Percentiles rank a stretch among this genome's conserved stretches.
These are phyloP conservation scores for Corylus avellana DNA, from an alignment of 306 rosid species.

Conservation along the genomic window DNA sequence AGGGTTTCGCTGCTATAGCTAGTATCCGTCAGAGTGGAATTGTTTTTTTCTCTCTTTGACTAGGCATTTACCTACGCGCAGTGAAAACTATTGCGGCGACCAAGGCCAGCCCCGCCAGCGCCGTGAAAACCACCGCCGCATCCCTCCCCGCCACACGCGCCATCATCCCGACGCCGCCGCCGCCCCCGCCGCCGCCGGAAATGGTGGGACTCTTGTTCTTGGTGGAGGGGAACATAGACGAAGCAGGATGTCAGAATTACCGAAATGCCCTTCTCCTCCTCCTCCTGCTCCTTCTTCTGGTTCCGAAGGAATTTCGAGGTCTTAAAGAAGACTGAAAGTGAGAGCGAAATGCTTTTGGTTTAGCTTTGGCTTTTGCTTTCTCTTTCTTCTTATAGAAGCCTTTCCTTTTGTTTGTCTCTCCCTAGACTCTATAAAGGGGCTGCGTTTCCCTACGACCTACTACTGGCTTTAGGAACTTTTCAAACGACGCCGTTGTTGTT, in stretches of 20 bases:
- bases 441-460: not conserved
- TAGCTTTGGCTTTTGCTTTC: constrained; percentile 18
- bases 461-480: not conserved
- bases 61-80: constrained; percentile 66
- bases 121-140: constrained; percentile 60
- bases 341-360: constrained; percentile 31
- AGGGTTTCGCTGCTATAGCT: constrained; percentile 9
- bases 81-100: constrained; percentile 63
- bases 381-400: constrained; percentile 21
- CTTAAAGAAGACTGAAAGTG: constrained; percentile 10
- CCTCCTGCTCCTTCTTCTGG: not conserved
- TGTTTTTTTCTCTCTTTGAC: not conserved
- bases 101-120: constrained; percentile 67
- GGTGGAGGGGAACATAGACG: constrained; percentile 60
- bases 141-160: constrained; percentile 38
- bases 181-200: constrained; percentile 49
- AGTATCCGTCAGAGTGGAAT: not conserved
- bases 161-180: constrained; percentile 36
- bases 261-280: constrained; percentile 27
- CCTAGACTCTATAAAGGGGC: not conserved
- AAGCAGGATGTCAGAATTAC: constrained; percentile 29
- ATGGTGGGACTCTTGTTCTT: constrained; percentile 31
- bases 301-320: not conserved
- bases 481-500: not conserved
- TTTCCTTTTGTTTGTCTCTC: constrained; percentile 34